Evolutionary conservation across 768 basidiomycete genomes (phyloP), one percentile per base, ranked within the genome.

Genomic region (Rhizopogon rudus): DNA sequence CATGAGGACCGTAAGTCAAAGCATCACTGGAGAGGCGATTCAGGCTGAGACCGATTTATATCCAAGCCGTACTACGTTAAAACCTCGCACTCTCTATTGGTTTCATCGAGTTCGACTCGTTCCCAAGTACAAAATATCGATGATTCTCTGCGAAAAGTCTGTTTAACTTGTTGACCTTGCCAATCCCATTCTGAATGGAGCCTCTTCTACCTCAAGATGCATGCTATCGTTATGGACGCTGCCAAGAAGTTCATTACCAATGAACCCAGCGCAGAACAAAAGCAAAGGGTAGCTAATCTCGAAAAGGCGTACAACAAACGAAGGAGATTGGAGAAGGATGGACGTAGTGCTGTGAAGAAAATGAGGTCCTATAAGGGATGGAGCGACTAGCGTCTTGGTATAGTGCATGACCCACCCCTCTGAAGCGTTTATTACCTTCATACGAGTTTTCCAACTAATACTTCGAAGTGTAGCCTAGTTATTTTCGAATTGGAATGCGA

Each of bases 51-150:
- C 20, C 1, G 22, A n/a, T n/a, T 3, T 37, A 17, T 33, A 49
- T 54, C 43, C 5, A 65, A 91, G 89, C 75, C 83, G 0, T 73
- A 81, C 67, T 37, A 86, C 54, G 82, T 81, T 1, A 73, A 81
- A n/a, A 90, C 89, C 2, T 78, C 86, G 0, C 73, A 83, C 50
- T 82, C 84, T 5, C 75, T 93, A 37, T 71, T 89, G 31, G 75
- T 92, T 53, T 85, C 86, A 6, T 91, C 88, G 0, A 84, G 79
- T 13, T 13, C 35, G 35, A 37, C 35, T 37, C 35, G 35, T 37
- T 37, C 35, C 1, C 35, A 37, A 37, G 12, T 12, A 37, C 35
- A 37, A 37, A 37, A 37, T 37, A 37, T 37, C 35, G 35, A 37
- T 12, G 35, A 37, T 12, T 37, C 35, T 13, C 1, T 35, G 12